A percentile compares a stretch with the other conserved stretches of the same genome.
phyloP scores from a whole-genome alignment of 495 filamentous ascomycete species.

The Aspergillus haitiensis region DNA sequence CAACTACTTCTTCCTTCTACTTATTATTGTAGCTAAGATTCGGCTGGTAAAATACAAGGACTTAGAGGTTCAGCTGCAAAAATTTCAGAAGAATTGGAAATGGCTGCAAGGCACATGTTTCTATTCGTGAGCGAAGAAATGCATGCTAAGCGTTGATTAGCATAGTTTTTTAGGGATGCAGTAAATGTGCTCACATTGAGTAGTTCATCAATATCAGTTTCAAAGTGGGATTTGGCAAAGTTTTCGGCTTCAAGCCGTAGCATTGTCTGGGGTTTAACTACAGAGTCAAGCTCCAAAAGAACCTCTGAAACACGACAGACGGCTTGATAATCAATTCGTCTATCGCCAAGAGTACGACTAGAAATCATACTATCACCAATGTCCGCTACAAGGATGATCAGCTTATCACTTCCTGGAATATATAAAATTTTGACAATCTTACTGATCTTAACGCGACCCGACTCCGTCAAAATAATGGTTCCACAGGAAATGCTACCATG shows the following conservation, averaged over 20 bases:
- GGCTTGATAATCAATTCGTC: slow-evolving; percentile 4
- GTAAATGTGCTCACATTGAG: slow-evolving; percentile 3
- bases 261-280: background rate
- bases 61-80: background rate
- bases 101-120: slow-evolving; percentile 2
- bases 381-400: slow-evolving; percentile 7
- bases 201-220: slow-evolving; percentile 4
- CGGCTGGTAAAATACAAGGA: too few relatives aligned
- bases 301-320: slow-evolving; percentile 8
- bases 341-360: background rate
- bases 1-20: too few relatives aligned
- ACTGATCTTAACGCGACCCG: slow-evolving; percentile 16
- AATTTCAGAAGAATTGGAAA: slow-evolving; percentile 3
- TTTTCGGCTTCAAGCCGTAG: slow-evolving; percentile 5
- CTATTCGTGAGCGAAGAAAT: slow-evolving; percentile 3
- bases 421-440: background rate
- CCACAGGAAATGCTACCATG: slow-evolving; percentile 15
- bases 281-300: slow-evolving; percentile 11
- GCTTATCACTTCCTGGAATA: background rate
- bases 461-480: slow-evolving; percentile 13
- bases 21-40: too few relatives aligned
- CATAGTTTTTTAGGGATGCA: background rate
- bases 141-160: slow-evolving; percentile 4
- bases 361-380: slow-evolving; percentile 16
- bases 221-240: slow-evolving; percentile 2